Evolutionary conservation across 257 asterid species (phyloP).

Genomic region (Paulownia fortunei): DNA sequence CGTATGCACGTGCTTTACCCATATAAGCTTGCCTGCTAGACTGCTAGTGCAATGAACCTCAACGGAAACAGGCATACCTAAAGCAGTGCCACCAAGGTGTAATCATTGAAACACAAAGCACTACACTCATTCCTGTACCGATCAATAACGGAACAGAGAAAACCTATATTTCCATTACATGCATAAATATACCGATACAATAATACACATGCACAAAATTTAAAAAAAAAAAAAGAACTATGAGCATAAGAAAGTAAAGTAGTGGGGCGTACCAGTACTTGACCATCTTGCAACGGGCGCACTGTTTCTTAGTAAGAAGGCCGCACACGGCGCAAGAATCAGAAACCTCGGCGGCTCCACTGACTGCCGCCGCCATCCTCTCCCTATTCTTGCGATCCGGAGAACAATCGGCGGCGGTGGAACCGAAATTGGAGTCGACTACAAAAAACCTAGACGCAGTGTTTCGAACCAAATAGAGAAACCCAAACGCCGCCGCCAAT

Average conservation of each 20-base stretch:
- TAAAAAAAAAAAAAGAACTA: neutral
- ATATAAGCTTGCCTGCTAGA: slow-evolving; percentile 9
- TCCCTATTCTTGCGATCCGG: slow-evolving; percentile 33
- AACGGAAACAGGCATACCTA: neutral
- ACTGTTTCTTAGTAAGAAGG: slow-evolving; percentile 48
- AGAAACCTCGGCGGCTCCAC: slow-evolving; percentile 45
- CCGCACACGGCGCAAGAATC: slow-evolving; percentile 77
- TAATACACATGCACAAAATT: neutral
- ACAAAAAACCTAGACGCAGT: slow-evolving; percentile 82
- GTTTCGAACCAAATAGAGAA: slow-evolving; percentile 65
- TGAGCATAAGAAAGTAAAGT: neutral
- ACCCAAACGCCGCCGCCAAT: slow-evolving; percentile 48
- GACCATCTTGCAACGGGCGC: slow-evolving; percentile 82
- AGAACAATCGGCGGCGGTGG: slow-evolving; percentile 54
- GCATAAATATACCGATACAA: neutral
- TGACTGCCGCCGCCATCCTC: slow-evolving; percentile 45
- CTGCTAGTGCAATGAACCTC: neutral
- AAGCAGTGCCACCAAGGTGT: neutral
- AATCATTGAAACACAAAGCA: neutral
- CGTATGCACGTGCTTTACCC: neutral
- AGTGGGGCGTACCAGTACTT: slow-evolving; percentile 67
- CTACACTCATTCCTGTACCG: neutral
- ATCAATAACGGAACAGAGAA: neutral
- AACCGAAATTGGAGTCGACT: slow-evolving; percentile 69
- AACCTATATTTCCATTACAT: neutral